A percentile compares a stretch with the other conserved stretches of the same genome.
These are phyloP conservation scores for Aegilops sharonensis DNA, from an alignment of 176 grass and related monocot genomes.

Conservation along the genomic window DNA sequence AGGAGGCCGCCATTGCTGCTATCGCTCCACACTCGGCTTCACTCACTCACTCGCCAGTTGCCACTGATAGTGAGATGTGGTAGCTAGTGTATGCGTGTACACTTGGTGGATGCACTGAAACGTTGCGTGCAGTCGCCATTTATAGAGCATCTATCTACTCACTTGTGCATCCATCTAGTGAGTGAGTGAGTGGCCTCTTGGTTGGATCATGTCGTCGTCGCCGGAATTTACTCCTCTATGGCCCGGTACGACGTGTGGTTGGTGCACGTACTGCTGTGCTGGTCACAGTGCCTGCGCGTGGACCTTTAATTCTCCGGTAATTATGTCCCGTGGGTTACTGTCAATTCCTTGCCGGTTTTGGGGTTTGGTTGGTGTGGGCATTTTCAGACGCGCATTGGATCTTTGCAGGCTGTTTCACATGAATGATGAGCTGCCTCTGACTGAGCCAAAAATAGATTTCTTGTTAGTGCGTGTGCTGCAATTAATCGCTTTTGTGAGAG, in stretches of 20 bases:
- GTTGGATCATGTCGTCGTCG: neutral
- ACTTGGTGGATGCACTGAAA: neutral
- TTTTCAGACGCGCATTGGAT: neutral
- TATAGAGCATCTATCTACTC: neutral
- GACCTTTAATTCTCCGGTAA: neutral
- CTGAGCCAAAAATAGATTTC: neutral
- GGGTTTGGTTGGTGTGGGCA: neutral
- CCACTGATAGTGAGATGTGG: too few species aligned
- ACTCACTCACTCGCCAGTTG: neutral
- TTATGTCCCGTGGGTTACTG: neutral
- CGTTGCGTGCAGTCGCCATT: neutral
- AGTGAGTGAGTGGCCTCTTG: too few species aligned
- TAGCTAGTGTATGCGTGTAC: neutral
- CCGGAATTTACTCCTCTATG: neutral
- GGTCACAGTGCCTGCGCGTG: neutral
- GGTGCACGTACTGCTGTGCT: slow-evolving; percentile 1
- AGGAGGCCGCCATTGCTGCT: slow-evolving; percentile 25
- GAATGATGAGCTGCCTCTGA: slow-evolving; percentile 2
- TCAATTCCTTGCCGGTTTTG: neutral
- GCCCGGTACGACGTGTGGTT: neutral
- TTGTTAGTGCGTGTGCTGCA: too few species aligned
- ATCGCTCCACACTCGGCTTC: neutral
- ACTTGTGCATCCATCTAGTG: too few species aligned
- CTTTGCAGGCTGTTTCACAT: neutral
- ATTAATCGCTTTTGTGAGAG: too few species aligned